phyloP scores from a whole-genome alignment of 768 basidiomycete genomes.

The Exidia glandulosa region DNA sequence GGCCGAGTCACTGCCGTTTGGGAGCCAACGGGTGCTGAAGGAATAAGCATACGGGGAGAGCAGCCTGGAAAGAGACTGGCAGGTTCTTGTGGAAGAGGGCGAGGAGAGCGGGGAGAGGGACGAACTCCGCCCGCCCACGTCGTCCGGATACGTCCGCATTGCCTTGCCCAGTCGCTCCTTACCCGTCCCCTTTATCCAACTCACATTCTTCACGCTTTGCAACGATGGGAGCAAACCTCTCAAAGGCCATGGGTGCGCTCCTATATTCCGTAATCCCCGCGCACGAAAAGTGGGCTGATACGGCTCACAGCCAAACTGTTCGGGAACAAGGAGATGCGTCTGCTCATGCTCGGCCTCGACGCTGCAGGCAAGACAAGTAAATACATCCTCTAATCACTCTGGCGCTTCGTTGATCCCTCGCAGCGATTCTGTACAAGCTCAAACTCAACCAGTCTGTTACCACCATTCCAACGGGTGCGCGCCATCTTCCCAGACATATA shows the following conservation, averaged over 20 bases:
- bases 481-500: neutral
- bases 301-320: constrained; percentile 70
- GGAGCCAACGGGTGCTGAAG: too few species aligned
- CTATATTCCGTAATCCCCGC: neutral
- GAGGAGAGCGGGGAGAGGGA: neutral
- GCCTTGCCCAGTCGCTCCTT: neutral
- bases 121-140: neutral
- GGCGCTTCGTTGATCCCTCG: neutral
- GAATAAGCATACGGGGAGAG: too few species aligned
- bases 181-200: constrained; percentile 9
- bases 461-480: constrained; percentile 87
- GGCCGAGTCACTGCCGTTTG: too few species aligned
- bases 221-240: constrained; percentile 78
- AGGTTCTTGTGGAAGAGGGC: too few species aligned
- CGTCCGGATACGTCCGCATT: neutral
- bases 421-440: constrained; percentile 97
- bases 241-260: constrained; percentile 63
- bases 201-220: neutral
- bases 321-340: constrained; percentile 98
- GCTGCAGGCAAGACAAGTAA: constrained; percentile 97
- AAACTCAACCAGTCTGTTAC: constrained; percentile 98
- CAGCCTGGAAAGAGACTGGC: too few species aligned
- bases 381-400: constrained; percentile 21
- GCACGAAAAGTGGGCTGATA: constrained; percentile 1
- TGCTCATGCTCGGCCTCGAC: constrained; percentile 94